Base-by-base conservation (phyloP, 2,329 filamentous ascomycete species). In the Pleurostoma richardsiae region DNA sequence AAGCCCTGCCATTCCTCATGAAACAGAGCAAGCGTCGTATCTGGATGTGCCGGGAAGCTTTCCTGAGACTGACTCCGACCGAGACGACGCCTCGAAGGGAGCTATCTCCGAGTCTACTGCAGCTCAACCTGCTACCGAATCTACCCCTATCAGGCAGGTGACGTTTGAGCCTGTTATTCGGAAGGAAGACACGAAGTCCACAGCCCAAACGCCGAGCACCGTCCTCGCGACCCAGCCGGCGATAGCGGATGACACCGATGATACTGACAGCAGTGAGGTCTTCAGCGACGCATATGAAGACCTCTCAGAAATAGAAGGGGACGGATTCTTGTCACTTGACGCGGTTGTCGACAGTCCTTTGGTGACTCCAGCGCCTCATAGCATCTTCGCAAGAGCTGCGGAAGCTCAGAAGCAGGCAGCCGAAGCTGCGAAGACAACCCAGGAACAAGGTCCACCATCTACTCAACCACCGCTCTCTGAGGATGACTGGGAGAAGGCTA, bases 221-320 rank as follows among this genome's bases (percentile, higher is more conserved):
- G 56, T 54, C 11, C 48, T 51, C 8, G 56, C 58, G 8, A 52
- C 57, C 6, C 56, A 56, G 27, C 48, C 55, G 2, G 46, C 49
- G 2, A 40, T 47, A n/a, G 61, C 70, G 2, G 70, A 77, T n/a
- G 68, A 63, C 4, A 60, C 53, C 19, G 56, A 56, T 7, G 59
- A 61, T 10, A 59, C 69, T 4, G 79, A 82, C 46, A 67, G 68
- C 10, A 71, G 68, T 43, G 84, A 78, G 50, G 75, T 88, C 28
- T 91, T 88, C 59, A 89, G 84, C 53, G 88, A 91, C 63, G 87
- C 87, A 1, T 85, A 85, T 45, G 88, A 91, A 63, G 85, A 90
- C 50, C 68, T 86, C 0, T 80, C 79, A 0, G 83, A 88, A 10
- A 58, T 74, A 4, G 83, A 86, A 38, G 77, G 76, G 3, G 78